Base-by-base conservation (phyloP, 495 filamentous ascomycete species). In the Amorphotheca resinae region DNA sequence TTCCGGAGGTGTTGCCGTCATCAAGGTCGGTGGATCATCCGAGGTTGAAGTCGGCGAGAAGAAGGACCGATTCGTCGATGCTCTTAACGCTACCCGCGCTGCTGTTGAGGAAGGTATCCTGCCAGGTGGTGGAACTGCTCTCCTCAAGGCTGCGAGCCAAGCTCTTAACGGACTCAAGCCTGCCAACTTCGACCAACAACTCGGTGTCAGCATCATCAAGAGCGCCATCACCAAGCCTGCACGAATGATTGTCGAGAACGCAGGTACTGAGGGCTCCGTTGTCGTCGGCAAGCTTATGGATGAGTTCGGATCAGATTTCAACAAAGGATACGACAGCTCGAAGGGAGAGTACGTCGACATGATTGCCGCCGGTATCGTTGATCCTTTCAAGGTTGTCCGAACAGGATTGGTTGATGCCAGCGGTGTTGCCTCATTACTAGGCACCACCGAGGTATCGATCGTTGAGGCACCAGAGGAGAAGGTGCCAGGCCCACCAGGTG, bases 21-120 rank as follows among this genome's bases (percentile, higher is more conserved):
- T 98, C 75, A 95, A 89, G 74, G 91, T 98, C 52, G 91, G 91
- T 56, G 91, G 91, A 64, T 72, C 87, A 45, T 95, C 88, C 52
- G 91, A 98, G 69, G 89, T 98, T 51, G 91, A 98, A 72, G 91
- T 98, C 47, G 76, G 84, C 51, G 91, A 98, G 79, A 98, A 98
- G 86, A 98, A 98, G 74, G 91, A 98, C 64, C 86, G 91, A 53
- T 93, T 96, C 52, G 88, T 96, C 38, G 91, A 98, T 66, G 91
- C 91, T 37, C 76, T 98, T 44, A 98, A 98, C 65, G 91, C 91
- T 55, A 98, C 93, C 51, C 91, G 91, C 56, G 91, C 91, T 55
- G 91, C 91, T 52, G 91, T 98, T 52, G 91, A 98, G 74, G 86
- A 95, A 64, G 91, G 91, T 68, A 98, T 98, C 64, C 77, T 98